phyloP scores from a whole-genome alignment of 2,329 filamentous ascomycete genomes.

The Colletotrichum chlorophyti region DNA sequence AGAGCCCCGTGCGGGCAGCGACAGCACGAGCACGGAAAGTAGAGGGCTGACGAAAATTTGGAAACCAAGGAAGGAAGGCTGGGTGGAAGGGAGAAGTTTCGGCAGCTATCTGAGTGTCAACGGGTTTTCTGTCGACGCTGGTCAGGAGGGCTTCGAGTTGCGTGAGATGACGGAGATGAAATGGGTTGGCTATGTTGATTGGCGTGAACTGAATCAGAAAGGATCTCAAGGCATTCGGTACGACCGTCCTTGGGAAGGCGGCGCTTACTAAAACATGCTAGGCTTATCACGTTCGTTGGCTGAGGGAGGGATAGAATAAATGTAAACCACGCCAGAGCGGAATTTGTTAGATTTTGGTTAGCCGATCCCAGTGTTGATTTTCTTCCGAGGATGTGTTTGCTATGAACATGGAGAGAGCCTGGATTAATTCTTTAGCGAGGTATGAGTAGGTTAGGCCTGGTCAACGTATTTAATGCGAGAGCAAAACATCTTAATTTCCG shows the following conservation, averaged over 20 bases:
- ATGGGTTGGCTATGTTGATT: constrained; percentile 36
- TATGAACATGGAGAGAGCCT: too few species aligned
- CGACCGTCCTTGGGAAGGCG: constrained; percentile 22
- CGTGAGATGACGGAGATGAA: constrained; percentile 43
- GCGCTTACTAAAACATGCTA: constrained; percentile 11
- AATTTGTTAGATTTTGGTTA: too few species aligned
- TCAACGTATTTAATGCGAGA: too few species aligned
- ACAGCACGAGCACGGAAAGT: background rate
- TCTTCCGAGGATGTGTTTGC: too few species aligned
- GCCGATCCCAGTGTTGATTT: too few species aligned
- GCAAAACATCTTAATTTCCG: too few species aligned
- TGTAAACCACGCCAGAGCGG: background rate
- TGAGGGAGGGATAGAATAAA: too few species aligned
- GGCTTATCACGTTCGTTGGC: background rate
- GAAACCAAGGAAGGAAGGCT: constrained; percentile 37
- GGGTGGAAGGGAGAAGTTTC: constrained; percentile 31
- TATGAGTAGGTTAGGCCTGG: too few species aligned
- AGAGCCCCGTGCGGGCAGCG: background rate
- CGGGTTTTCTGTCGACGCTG: constrained; percentile 42
- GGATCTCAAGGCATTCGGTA: constrained; percentile 11
- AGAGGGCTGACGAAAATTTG: constrained; percentile 34
- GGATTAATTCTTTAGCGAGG: too few species aligned
- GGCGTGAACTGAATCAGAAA: constrained; percentile 16
- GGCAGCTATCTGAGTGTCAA: constrained; percentile 45
- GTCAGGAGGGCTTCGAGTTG: constrained; percentile 45